phyloP scores from a whole-genome alignment of 164 flowering plant species.

The Piper longum region DNA sequence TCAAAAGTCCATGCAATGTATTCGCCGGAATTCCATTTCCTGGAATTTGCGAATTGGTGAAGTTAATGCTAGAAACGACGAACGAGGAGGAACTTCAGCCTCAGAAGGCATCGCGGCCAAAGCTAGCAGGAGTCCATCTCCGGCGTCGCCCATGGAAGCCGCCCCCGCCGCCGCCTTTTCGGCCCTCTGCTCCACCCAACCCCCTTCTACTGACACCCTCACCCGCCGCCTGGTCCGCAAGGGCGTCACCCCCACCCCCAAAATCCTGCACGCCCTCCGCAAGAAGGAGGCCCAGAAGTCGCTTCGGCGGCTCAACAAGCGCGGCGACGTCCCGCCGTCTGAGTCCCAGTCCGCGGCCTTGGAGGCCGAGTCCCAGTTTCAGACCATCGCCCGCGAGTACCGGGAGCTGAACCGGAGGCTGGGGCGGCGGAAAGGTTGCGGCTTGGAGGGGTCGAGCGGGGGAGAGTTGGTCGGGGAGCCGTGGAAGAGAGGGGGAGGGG shows the following conservation, averaged over 20 bases:
- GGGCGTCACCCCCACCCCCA: conserved; percentile 74
- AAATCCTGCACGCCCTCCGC: conserved; percentile 67
- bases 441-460: conserved; percentile 3
- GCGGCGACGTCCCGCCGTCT: conserved; percentile 24
- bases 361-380: conserved; percentile 40
- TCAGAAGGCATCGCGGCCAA: not conserved
- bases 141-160: conserved; percentile 43
- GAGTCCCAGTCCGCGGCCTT: conserved; percentile 28
- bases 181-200: conserved; percentile 2
- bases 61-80: too few relatives aligned
- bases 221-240: conserved; percentile 39
- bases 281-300: conserved; percentile 68
- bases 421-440: not conserved
- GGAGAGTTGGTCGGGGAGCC: conserved; percentile 51
- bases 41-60: too few relatives aligned
- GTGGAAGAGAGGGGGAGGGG: conserved; percentile 58
- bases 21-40: too few relatives aligned
- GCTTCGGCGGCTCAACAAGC: conserved; percentile 32
- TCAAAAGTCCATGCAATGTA: too few relatives aligned
- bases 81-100: too few relatives aligned
- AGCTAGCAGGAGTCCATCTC: conserved; percentile 1
- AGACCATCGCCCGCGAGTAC: conserved; percentile 40
- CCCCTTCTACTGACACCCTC: conserved; percentile 38
- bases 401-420: conserved; percentile 23
- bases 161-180: conserved; percentile 17